Conservation (phyloP, 1,284 basidiomycete genomes). For the Pseudozyma sp. region DNA sequence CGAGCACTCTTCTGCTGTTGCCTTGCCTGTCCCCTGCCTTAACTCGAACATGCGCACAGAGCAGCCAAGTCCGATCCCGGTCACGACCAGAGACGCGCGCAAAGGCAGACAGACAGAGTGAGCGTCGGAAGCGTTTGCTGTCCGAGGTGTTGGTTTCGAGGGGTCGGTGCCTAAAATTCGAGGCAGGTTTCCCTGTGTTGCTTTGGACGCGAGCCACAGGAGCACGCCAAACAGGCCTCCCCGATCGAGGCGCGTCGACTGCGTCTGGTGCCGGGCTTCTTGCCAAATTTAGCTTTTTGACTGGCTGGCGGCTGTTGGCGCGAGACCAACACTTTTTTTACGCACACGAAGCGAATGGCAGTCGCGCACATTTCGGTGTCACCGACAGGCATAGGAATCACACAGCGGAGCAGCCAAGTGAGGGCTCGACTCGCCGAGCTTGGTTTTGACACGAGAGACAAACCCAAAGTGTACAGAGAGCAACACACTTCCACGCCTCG, state of each 20-base stretch:
- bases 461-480: conserved; percentile 4
- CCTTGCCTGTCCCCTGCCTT: no score
- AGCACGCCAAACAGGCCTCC: background rate
- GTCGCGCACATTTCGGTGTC: conserved; percentile 23
- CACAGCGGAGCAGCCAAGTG: background rate
- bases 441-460: background rate
- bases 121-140: no score
- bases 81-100: no score
- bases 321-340: conserved; percentile 48
- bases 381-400: conserved; percentile 5
- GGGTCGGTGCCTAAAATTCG: background rate
- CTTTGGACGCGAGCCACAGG: conserved; percentile 9
- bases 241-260: conserved; percentile 39
- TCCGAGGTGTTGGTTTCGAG: conserved; percentile 14
- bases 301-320: conserved; percentile 7
- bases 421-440: conserved; percentile 1
- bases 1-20: no score
- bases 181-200: background rate
- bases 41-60: no score
- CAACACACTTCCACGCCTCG: background rate
- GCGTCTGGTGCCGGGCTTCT: conserved; percentile 7
- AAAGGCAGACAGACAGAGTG: no score
- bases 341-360: background rate
- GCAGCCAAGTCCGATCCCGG: no score
- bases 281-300: background rate